Conservation (phyloP, 441 rosid species). For the Populus hybrid region DNA sequence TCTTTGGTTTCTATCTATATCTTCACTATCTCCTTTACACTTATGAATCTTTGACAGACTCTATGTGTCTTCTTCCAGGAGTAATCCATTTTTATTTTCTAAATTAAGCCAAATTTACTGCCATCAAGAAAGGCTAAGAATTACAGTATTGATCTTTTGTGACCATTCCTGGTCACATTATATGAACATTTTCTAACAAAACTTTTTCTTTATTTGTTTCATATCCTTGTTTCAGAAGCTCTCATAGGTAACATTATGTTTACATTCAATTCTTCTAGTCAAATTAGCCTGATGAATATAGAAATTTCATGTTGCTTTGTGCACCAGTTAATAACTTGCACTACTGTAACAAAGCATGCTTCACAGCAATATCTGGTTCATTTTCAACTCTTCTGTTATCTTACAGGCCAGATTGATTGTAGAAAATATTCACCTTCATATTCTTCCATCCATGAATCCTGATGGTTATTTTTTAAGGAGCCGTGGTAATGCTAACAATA, state of each 20-base stretch:
- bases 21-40: background rate
- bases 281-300: background rate
- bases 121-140: background rate
- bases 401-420: conserved; percentile 72
- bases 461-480: conserved; percentile 74
- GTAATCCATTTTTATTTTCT: background rate
- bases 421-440: conserved; percentile 85
- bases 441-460: conserved; percentile 94
- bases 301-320: background rate
- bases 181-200: background rate
- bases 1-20: background rate
- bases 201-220: background rate
- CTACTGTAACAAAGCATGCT: background rate
- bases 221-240: background rate
- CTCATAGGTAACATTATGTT: background rate
- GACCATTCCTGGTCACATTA: background rate
- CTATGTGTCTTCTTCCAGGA: background rate
- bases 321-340: background rate
- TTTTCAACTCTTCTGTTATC: conserved; percentile 17
- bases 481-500: conserved; percentile 82
- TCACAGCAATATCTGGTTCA: background rate
- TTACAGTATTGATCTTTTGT: background rate
- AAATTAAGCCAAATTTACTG: background rate
- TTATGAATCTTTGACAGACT: background rate
- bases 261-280: background rate